Evolutionary conservation across 2,329 filamentous ascomycete genomes (phyloP), one percentile per base, ranked within the genome.

Genomic region (Teratosphaeria destructans): DNA sequence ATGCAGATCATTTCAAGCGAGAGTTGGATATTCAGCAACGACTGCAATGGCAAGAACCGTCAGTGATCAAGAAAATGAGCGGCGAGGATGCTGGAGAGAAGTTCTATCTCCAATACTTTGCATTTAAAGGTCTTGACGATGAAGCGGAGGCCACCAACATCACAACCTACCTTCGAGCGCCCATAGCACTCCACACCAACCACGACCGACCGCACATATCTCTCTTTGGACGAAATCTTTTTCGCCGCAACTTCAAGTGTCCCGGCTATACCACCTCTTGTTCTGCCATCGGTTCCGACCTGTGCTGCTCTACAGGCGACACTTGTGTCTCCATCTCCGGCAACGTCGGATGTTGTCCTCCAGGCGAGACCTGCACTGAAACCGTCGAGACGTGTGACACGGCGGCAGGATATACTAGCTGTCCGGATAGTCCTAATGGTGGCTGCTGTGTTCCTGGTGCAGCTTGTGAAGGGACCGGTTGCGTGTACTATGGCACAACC

Each of bases 381-480:
- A 75, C 75, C 1, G 83, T 92, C 5, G 81, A 80, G 0, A 70
- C 70, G n/a, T 92, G 89, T 64, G 73, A 80, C 62, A 75, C 71
- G 2, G 77, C 78, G 2, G 75, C 77, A 3, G 85, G 81, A 49
- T 85, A 87, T 61, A 81, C 82, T 11, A 82, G 82, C 55, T 93
- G 89, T 69, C 78, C 85, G 0, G 78, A 82, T 7, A 79, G 80
- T 37, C 71, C 85, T 0, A 88, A 88, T 3, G 88, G 88, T 14
- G 89, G 88, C 2, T 93, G 89, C 69, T 93, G 89, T 70, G 84
- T 91, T 11, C 78, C 84, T 0, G 87, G 87, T 4, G 91, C 84
- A 67, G 77, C 82, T 1, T 93, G 89, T 66, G 78, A 83, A 60
- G 85, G 85, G 19, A 76, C 85, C 59, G 89, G 88, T 27, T 93